Evolutionary conservation across 2,329 filamentous ascomycete genomes (phyloP).

Genomic region (Geosmithia putterillii): DNA sequence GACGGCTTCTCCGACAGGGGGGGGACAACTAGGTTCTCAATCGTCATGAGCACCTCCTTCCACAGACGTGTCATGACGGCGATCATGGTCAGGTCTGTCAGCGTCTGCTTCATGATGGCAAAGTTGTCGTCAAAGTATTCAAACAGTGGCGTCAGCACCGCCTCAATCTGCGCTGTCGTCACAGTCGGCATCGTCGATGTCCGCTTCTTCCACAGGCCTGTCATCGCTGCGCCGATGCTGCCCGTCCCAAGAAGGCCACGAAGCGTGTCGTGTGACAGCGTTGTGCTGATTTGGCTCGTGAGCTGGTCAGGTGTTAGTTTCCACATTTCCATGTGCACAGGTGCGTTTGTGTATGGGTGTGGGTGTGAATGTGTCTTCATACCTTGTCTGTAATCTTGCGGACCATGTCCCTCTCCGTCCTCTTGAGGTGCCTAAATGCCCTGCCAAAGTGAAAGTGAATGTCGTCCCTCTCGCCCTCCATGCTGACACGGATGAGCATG

Average conservation of each 20-base stretch:
- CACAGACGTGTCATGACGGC: constrained; percentile 96
- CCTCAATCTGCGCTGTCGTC: constrained; percentile 63
- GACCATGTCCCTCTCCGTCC: constrained; percentile 96
- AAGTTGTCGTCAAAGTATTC: constrained; percentile 98
- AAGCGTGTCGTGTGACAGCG: constrained; percentile 72
- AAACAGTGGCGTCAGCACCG: constrained; percentile 74
- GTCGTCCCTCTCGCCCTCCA: constrained; percentile 97
- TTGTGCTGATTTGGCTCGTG: constrained; percentile 82
- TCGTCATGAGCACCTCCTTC: constrained; percentile 92
- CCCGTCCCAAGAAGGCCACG: constrained; percentile 58
- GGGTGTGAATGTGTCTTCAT: constrained; percentile 12
- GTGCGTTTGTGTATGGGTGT: background rate
- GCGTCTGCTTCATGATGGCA: constrained; percentile 93
- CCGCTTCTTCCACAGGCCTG: constrained; percentile 54
- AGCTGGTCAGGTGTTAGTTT: constrained; percentile 39
- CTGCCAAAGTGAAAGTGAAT: constrained; percentile 99
- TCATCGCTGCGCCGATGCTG: constrained; percentile 60
- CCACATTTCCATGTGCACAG: background rate
- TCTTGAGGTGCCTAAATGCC: constrained; percentile 86
- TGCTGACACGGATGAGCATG: constrained; percentile 80
- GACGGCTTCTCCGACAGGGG: constrained; percentile 92
- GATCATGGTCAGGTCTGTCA: constrained; percentile 93
- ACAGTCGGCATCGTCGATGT: constrained; percentile 42
- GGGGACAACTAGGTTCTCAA: constrained; percentile 82
- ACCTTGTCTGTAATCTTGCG: constrained; percentile 97